Conservation (phyloP, 306 rosid species). For the Prunus mira region DNA sequence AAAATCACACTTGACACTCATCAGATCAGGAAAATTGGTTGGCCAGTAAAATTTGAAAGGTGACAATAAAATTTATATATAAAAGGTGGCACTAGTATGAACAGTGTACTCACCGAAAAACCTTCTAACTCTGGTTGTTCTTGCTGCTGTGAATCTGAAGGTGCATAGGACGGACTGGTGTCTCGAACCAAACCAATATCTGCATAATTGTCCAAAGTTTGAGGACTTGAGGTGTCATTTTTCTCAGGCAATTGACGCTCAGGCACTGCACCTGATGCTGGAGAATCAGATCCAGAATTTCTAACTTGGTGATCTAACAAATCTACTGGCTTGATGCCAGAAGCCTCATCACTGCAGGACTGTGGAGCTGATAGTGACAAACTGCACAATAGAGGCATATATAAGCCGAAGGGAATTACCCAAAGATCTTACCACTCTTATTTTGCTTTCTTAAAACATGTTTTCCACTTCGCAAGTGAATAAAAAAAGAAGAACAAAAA, state of each 20-base stretch:
- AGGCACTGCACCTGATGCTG: constrained; percentile 50
- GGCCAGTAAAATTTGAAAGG: not conserved
- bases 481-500: too few relatives aligned
- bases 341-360: constrained; percentile 56
- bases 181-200: constrained; percentile 72
- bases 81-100: not conserved
- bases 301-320: constrained; percentile 49
- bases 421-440: not conserved
- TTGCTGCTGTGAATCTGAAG: constrained; percentile 62
- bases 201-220: constrained; percentile 55
- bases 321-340: constrained; percentile 55
- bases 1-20: not conserved
- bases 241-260: constrained; percentile 69
- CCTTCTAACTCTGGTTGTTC: constrained; percentile 79
- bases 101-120: constrained; percentile 64
- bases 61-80: not conserved
- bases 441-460: not conserved
- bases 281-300: constrained; percentile 57
- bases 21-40: not conserved
- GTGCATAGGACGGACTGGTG: constrained; percentile 58
- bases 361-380: constrained; percentile 50
- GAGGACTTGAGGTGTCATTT: constrained; percentile 62
- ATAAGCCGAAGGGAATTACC: not conserved
- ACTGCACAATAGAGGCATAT: constrained; percentile 35
- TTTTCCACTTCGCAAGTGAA: too few relatives aligned